Evolutionary conservation across 371 early-diverging fungal genomes (phyloP).

Genomic region (Actinomortierella ambigua): DNA sequence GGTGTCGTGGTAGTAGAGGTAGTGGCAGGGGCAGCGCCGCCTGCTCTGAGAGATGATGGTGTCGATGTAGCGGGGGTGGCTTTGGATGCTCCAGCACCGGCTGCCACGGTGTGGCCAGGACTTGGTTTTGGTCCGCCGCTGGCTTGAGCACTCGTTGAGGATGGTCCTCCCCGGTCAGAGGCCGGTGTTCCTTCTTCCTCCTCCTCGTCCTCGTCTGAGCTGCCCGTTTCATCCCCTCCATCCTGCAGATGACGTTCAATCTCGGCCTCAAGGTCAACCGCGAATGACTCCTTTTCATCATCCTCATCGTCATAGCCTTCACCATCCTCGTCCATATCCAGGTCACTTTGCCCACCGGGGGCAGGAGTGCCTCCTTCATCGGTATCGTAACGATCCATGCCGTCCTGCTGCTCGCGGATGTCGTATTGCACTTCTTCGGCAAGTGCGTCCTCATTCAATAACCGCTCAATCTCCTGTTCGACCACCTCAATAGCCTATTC

Average conservation of each 20-base stretch:
- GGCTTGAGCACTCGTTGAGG: slow-evolving; percentile 27
- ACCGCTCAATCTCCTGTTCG: slow-evolving; percentile 86
- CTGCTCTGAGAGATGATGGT: no score
- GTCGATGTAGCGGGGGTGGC: neutral
- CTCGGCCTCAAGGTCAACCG: slow-evolving; percentile 53
- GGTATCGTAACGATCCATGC: slow-evolving; percentile 29
- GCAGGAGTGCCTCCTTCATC: slow-evolving; percentile 44
- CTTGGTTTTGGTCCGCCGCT: slow-evolving; percentile 13
- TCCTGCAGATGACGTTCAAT: slow-evolving; percentile 39
- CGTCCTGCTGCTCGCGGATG: slow-evolving; percentile 33
- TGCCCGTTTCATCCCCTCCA: neutral
- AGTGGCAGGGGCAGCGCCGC: no score
- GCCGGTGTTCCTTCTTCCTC: slow-evolving; percentile 32
- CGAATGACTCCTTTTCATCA: slow-evolving; percentile 30
- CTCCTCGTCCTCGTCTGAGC: slow-evolving; percentile 34
- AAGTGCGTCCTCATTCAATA: slow-evolving; percentile 83
- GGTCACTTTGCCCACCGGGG: slow-evolving; percentile 36
- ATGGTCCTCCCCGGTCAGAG: no score
- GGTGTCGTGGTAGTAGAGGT: neutral
- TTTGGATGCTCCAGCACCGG: neutral
- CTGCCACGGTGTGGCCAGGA: neutral
- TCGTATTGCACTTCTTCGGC: slow-evolving; percentile 79
- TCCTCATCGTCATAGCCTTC: slow-evolving; percentile 40
- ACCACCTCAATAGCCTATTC: slow-evolving; percentile 85
- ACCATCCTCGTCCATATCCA: slow-evolving; percentile 41